Conservation (phyloP, 2,329 filamentous ascomycete species). For the Aureobasidium sp. region DNA sequence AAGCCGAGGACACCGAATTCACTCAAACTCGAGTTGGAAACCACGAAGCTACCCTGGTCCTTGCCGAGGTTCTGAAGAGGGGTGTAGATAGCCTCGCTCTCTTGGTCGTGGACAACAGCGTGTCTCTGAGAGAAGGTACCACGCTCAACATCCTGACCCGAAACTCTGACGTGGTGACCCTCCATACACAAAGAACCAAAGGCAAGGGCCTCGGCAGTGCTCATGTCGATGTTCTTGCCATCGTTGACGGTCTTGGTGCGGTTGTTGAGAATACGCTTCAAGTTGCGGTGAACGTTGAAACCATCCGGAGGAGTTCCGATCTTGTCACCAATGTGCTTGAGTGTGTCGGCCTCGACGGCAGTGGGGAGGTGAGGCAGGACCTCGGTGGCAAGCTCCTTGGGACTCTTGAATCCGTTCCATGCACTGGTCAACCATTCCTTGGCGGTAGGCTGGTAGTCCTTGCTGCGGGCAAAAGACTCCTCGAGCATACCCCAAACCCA, state of each 20-base stretch:
- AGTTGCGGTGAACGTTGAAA: conserved; percentile 86
- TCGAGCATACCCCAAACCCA: conserved; percentile 99
- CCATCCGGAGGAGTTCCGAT: conserved; percentile 74
- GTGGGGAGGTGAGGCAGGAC: conserved; percentile 88
- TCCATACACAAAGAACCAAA: conserved; percentile 88
- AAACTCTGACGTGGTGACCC: conserved; percentile 94
- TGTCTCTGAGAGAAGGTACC: conserved; percentile 99
- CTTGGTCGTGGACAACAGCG: conserved; percentile 94
- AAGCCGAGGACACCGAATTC: conserved; percentile 78
- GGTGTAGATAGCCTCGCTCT: conserved; percentile 86
- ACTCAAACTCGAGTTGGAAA: conserved; percentile 86
- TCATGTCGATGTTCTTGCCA: conserved; percentile 94
- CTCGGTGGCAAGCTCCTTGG: conserved; percentile 93
- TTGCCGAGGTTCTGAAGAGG: conserved; percentile 83
- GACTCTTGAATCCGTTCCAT: conserved; percentile 99
- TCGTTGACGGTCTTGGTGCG: conserved; percentile 88
- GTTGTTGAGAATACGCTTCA: conserved; percentile 89
- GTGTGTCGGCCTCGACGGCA: conserved; percentile 62
- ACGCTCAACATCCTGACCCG: conserved; percentile 97
- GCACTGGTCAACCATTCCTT: conserved; percentile 98
- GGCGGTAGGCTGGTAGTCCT: conserved; percentile 91
- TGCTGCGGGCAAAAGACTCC: conserved; percentile 94
- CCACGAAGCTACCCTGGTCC: conserved; percentile 91
- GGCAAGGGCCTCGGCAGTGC: conserved; percentile 90
- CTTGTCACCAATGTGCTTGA: conserved; percentile 75